phyloP scores from a whole-genome alignment of 73 alveolate genomes.

The Paramecium biaurelia region DNA sequence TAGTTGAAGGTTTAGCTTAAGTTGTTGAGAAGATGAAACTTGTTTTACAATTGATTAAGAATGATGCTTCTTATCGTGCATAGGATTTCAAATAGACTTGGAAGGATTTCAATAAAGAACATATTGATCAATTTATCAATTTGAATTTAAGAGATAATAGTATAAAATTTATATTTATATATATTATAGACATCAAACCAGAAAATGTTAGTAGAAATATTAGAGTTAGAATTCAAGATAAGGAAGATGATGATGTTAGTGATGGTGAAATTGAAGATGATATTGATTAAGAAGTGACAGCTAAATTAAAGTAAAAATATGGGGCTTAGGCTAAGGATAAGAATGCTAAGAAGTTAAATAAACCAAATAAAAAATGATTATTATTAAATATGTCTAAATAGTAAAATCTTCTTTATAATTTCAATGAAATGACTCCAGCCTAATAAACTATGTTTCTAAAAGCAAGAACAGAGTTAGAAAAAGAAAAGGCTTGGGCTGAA shows the following conservation, averaged over 20 bases:
- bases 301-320: conserved; percentile 61
- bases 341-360: neutral
- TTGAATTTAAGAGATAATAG: conserved; percentile 63
- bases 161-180: neutral
- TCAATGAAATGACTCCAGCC: neutral
- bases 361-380: conserved; percentile 21
- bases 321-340: conserved; percentile 59
- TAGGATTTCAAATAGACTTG: conserved; percentile 69
- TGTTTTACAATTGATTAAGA: conserved; percentile 53
- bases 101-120: conserved; percentile 62
- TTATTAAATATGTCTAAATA: conserved; percentile 4
- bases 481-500: conserved; percentile 13
- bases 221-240: conserved; percentile 75
- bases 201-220: conserved; percentile 74
- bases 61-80: conserved; percentile 60
- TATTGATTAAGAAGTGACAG: conserved; percentile 60
- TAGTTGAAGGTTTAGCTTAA: conserved; percentile 79
- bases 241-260: conserved; percentile 81
- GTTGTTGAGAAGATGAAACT: conserved; percentile 70
- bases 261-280: conserved; percentile 80
- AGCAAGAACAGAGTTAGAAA: neutral
- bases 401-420: neutral
- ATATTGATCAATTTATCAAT: conserved; percentile 51
- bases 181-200: conserved; percentile 10
- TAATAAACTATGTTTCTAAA: neutral